These are phyloP conservation scores for Amanita subjunquillea DNA, from an alignment of 768 basidiomycete species.

Conservation along the genomic window DNA sequence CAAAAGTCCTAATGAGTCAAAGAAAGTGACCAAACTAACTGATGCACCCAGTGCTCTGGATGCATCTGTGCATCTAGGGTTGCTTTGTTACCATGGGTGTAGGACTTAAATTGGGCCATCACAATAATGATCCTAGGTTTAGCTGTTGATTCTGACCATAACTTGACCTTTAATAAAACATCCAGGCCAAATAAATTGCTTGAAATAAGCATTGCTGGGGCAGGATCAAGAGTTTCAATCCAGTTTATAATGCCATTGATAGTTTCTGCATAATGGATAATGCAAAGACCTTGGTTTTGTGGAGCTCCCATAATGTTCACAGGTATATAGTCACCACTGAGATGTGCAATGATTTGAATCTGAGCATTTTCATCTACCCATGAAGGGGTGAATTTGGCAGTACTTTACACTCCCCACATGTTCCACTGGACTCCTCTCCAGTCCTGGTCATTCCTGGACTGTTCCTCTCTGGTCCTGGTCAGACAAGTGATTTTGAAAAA, in stretches of 20 bases:
- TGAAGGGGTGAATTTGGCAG: background rate
- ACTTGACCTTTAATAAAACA: background rate
- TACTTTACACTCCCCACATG: no score
- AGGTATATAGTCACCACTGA: constrained; percentile 4
- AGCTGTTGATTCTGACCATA: background rate
- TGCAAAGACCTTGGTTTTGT: constrained; percentile 9
- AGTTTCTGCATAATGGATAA: constrained; percentile 7
- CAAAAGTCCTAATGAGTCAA: background rate
- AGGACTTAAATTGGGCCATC: constrained; percentile 11
- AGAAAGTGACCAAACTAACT: background rate
- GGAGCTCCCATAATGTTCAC: constrained; percentile 8
- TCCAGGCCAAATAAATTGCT: constrained; percentile 9
- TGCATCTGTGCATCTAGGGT: constrained; percentile 5
- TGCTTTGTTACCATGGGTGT: background rate
- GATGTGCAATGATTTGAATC: constrained; percentile 2
- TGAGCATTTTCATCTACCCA: constrained; percentile 5
- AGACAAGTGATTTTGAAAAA: no score
- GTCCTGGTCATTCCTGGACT: no score
- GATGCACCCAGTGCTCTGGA: constrained; percentile 8
- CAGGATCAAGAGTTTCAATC: background rate
- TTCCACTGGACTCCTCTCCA: no score
- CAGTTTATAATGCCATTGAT: constrained; percentile 7
- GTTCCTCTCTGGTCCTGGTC: no score
- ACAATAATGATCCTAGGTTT: constrained; percentile 3
- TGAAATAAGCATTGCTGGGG: constrained; percentile 7